A percentile compares a stretch with the other conserved stretches of the same genome.
Evolutionary conservation across 2,329 filamentous ascomycete genomes (phyloP).

Genomic region (Pestalotiopsis sp.): DNA sequence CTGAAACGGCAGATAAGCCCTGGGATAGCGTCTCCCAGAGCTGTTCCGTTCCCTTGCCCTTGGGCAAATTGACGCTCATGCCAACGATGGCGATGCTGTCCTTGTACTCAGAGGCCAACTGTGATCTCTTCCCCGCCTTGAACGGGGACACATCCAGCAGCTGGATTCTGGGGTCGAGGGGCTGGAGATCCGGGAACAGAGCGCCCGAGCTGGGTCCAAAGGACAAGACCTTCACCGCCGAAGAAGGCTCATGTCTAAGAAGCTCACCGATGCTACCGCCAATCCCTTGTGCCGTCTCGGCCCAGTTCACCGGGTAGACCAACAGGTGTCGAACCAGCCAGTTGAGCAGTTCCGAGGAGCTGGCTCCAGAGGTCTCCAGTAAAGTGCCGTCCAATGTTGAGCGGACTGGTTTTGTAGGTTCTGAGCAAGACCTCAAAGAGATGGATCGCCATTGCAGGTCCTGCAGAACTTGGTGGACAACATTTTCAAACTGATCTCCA

Average conservation of each 20-base stretch:
- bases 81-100: conserved; percentile 15
- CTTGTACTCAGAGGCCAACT: not conserved
- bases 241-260: not conserved
- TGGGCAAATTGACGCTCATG: conserved; percentile 13
- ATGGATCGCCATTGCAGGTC: conserved; percentile 2
- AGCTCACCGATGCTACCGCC: not conserved
- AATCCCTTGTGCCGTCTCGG: conserved; percentile 1
- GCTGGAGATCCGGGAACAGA: conserved; percentile 7
- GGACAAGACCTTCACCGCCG: not conserved
- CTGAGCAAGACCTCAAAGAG: conserved; percentile 7
- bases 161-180: conserved; percentile 1
- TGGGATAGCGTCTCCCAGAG: conserved; percentile 13
- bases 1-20: conserved; percentile 10
- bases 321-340: conserved; percentile 10
- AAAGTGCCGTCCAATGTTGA: conserved; percentile 14
- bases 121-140: not conserved
- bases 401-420: conserved; percentile 1
- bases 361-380: not conserved
- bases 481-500: conserved; percentile 11
- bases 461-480: conserved; percentile 10
- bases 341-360: not conserved
- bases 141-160: conserved; percentile 9
- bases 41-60: conserved; percentile 8
- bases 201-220: conserved; percentile 10
- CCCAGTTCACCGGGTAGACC: conserved; percentile 11